Evolutionary conservation across 148 eudicot species (phyloP).

Genomic region (Fagopyrum tataricum): DNA sequence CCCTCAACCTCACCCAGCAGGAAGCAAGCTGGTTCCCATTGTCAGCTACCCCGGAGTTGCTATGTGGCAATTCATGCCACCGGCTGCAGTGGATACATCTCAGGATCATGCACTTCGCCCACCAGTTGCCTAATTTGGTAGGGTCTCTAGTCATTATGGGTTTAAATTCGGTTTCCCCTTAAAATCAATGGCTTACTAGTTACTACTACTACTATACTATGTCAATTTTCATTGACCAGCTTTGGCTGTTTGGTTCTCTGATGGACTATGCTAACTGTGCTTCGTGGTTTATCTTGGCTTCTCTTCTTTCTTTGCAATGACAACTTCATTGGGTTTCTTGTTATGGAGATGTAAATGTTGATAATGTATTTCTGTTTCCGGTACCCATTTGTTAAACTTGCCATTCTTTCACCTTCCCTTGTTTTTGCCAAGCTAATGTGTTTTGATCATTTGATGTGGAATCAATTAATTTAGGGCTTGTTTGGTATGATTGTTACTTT

Average conservation of each 20-base stretch:
- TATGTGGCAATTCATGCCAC: conserved; percentile 91
- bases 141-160: neutral
- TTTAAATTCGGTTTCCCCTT: neutral
- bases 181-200: conserved; percentile 4
- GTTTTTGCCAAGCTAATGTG: neutral
- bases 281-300: conserved; percentile 6
- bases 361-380: neutral
- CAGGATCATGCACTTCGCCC: conserved; percentile 73
- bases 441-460: neutral
- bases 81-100: conserved; percentile 65
- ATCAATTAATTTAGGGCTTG: too few relatives aligned
- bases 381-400: neutral
- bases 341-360: conserved; percentile 13
- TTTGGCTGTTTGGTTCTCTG: neutral
- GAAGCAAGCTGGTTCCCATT: conserved; percentile 55
- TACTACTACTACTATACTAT: neutral
- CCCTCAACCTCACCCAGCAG: conserved; percentile 43
- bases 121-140: conserved; percentile 49
- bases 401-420: neutral
- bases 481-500: too few relatives aligned
- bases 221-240: conserved; percentile 10
- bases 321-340: neutral
- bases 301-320: neutral
- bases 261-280: neutral
- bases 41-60: conserved; percentile 67